Base-by-base conservation (phyloP, 2,329 filamentous ascomycete species). In the Colletotrichum paranaense region DNA sequence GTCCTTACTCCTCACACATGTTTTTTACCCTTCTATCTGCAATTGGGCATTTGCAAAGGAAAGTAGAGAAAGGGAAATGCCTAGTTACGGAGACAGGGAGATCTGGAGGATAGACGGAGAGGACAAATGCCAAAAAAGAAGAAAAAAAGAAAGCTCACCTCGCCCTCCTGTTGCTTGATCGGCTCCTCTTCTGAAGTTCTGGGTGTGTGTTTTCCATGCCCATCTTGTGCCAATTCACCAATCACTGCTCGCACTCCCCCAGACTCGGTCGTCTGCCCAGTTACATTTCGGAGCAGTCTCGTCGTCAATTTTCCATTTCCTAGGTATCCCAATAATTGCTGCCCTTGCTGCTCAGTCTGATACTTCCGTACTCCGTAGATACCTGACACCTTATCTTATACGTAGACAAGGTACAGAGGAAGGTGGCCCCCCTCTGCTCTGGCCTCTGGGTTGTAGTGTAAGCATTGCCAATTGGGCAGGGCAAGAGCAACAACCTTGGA, bases 181-280 rank as follows among this genome's bases (percentile, higher is more conserved):
- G 32, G n/a, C 57, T 60, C 57, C 14, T 60, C 38, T 19, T 42
- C 32, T 35, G 32, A 35, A 35, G 11, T 63, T 22, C 11, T 35
- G 60, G n/a, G n/a, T 55, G 42, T 35, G 42, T 3, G 5, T 53
- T 52, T 53, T 53, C n/a, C 28, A n/a, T 28, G 14, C 22, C 30
- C 26, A 26, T 30, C 28, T 62, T 16, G 26, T 52, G 22, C 60
- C 42, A 38, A 64, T 55, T 64, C 49, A 38, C 49, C 30, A 64
- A 59, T 59, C 24, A 53, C 55, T 59, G 24, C 38, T 59, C 26
- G 30, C 64, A 59, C 53, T 49, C 64, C 64, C 53, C 63, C 16
- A 8, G 53, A 35, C 9, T 38, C 57, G 26, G 64, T 49, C 64
- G 32, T 67, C 64, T 56, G 53, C 53, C 63, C 63, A 66, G 52